Base-by-base conservation (phyloP, 1,284 basidiomycete species). In the Mycocalia duriaeana region DNA sequence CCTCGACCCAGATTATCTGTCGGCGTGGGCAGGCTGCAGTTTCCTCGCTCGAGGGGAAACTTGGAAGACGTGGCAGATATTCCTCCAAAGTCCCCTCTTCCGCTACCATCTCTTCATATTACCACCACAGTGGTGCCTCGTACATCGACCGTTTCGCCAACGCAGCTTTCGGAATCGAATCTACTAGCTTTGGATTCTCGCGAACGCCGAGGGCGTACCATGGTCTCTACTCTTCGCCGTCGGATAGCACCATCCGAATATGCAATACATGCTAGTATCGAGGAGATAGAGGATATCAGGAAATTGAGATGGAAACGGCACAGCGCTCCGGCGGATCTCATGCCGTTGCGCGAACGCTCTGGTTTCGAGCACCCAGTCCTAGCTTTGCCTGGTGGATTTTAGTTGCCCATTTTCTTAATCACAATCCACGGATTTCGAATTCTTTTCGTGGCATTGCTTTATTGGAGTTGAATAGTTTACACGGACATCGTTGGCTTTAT, bases 161-260 rank as follows among this genome's bases (percentile, higher is more conserved):
- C 68, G 9, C 61, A 75, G 50, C 68, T 83, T 36, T 78, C 76
- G 1, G 76, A 81, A 63, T 64, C 66, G 43, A 81, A 82, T 57
- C 59, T 80, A 25, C 60, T 66, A 40, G 68, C 73, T 5, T 65
- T 82, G 49, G 71, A 73, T 51, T 70, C 78, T 46, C 74, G 82
- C 50, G 70, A 73, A 56, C 69, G 73, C 53, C 76, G 69, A 39
- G 77, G 79, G 9, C 70, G 72, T 48, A 72, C 79, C 54, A 86
- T 89, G 85, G 71, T 87, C 47, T 73, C 70, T 25, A 77, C 77
- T 13, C 70, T 88, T 50, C 71, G 72, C 52, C 74, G 78, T 44
- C 76, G 83, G 55, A 79, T 74, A 7, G 51, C 71, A 44, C 65
- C 70, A 4, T 60, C 57, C 36, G 38, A 47, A 39, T 44, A n/a